Evolutionary conservation across 2,329 filamentous ascomycete species (phyloP).

Genomic region (Colletotrichum sp.): DNA sequence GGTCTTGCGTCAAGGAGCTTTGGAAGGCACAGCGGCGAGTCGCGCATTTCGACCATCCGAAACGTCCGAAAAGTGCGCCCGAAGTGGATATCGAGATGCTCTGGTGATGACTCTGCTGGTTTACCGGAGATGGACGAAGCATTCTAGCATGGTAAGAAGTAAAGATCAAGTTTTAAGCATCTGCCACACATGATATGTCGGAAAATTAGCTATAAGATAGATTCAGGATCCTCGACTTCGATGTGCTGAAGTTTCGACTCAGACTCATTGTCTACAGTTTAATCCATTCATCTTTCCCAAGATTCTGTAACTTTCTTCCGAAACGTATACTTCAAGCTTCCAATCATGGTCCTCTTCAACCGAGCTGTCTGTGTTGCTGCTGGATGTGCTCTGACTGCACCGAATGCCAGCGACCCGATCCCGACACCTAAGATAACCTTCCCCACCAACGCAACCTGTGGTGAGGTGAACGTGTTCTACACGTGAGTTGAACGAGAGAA

Average conservation of each 20-base stretch:
- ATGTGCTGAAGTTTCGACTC: background rate
- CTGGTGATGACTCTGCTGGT: background rate
- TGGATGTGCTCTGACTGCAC: background rate
- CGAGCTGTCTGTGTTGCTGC: background rate
- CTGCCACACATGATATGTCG: background rate
- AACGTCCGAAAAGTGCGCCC: background rate
- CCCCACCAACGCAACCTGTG: background rate
- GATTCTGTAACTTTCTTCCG: background rate
- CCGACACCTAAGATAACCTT: background rate
- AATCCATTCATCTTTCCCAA: background rate
- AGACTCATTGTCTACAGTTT: background rate
- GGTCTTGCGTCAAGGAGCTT: background rate
- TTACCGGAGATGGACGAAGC: background rate
- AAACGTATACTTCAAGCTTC: background rate
- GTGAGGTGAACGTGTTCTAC: background rate
- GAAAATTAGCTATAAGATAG: background rate
- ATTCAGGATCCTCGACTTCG: background rate
- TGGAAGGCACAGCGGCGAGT: background rate
- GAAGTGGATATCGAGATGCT: background rate
- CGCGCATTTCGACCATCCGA: background rate
- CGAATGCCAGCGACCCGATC: background rate
- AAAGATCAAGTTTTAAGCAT: background rate
- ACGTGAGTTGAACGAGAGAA: background rate
- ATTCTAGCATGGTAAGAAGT: background rate
- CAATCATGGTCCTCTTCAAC: background rate